phyloP scores from a whole-genome alignment of 208 protist genomes.

The Leishmania aethiopica region DNA sequence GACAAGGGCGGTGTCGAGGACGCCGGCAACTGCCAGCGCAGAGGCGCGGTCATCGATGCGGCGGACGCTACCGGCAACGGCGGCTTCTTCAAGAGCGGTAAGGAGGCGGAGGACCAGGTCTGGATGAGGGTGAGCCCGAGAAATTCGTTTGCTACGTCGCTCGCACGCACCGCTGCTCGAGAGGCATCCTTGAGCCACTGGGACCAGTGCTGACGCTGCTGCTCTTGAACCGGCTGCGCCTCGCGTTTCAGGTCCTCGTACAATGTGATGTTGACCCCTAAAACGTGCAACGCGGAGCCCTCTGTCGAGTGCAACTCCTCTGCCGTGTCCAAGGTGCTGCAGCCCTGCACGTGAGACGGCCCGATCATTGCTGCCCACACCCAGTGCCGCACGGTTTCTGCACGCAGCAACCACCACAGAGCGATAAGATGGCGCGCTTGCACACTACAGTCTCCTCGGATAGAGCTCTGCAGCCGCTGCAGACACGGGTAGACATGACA shows the following conservation, averaged over 20 bases:
- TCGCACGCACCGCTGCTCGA: conserved; percentile 31
- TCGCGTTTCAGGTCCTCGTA: neutral
- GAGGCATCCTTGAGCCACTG: conserved; percentile 39
- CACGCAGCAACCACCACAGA: conserved; percentile 53
- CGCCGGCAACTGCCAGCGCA: conserved; percentile 22
- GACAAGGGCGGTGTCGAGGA: neutral
- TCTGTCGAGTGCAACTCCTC: neutral
- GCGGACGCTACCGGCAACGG: neutral
- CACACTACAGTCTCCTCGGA: conserved; percentile 40
- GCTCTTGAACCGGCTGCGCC: neutral
- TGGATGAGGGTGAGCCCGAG: conserved; percentile 28
- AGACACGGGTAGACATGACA: conserved; percentile 18
- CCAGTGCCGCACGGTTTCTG: conserved; percentile 40
- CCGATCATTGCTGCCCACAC: neutral
- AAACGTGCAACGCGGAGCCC: neutral
- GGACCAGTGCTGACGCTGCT: conserved; percentile 18
- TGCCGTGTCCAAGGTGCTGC: neutral
- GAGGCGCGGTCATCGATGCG: neutral
- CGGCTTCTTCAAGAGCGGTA: neutral
- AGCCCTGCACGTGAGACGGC: neutral
- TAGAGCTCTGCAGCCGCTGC: conserved; percentile 30
- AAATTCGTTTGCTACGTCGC: conserved; percentile 60
- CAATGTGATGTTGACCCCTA: conserved; percentile 6
- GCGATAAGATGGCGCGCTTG: conserved; percentile 50
- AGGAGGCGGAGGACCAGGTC: neutral